Evolutionary conservation across 371 early-diverging fungal genomes (phyloP).

Genomic region (Sporodiniella umbellata): DNA sequence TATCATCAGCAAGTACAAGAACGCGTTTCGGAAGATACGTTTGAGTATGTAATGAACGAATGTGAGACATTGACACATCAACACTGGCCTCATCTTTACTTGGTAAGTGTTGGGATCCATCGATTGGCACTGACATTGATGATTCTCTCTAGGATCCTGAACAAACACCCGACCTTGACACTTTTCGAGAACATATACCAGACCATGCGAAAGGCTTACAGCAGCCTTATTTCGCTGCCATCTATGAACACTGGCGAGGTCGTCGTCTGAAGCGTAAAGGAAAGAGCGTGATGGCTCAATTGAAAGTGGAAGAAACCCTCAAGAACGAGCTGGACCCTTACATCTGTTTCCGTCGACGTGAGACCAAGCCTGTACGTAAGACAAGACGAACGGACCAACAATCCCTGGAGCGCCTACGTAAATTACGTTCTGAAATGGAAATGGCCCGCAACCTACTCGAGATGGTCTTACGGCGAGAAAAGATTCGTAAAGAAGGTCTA

Average conservation of each 20-base stretch:
- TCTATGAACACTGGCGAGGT: slow-evolving; percentile 48
- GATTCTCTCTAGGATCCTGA: slow-evolving; percentile 17
- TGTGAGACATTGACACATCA: slow-evolving; percentile 63
- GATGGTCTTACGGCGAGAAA: slow-evolving; percentile 79
- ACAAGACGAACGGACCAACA: slow-evolving; percentile 87
- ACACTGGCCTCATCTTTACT: slow-evolving; percentile 53
- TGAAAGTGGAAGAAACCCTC: slow-evolving; percentile 56
- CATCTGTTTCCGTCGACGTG: slow-evolving; percentile 95
- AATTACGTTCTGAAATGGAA: slow-evolving; percentile 79
- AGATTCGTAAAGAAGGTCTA: slow-evolving; percentile 65
- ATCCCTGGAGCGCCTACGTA: slow-evolving; percentile 79
- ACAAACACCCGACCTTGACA: slow-evolving; percentile 11
- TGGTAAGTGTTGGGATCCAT: slow-evolving; percentile 40
- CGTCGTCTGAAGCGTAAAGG: slow-evolving; percentile 44
- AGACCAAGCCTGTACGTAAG: slow-evolving; percentile 84
- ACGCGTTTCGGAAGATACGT: slow-evolving; percentile 60
- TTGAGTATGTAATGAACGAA: slow-evolving; percentile 79
- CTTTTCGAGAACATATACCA: slow-evolving; percentile 13
- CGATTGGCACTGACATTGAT: no score
- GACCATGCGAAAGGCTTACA: slow-evolving; percentile 8
- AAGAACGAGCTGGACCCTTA: slow-evolving; percentile 87
- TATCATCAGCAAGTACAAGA: slow-evolving; percentile 40
- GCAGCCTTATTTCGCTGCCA: slow-evolving; percentile 1
- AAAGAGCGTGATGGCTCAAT: slow-evolving; percentile 57
- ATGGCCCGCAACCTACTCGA: slow-evolving; percentile 74